Evolutionary conservation across 2,329 filamentous ascomycete genomes (phyloP), one percentile per base, ranked within the genome.

Genomic region (Rhinocladiella mackenziei): DNA sequence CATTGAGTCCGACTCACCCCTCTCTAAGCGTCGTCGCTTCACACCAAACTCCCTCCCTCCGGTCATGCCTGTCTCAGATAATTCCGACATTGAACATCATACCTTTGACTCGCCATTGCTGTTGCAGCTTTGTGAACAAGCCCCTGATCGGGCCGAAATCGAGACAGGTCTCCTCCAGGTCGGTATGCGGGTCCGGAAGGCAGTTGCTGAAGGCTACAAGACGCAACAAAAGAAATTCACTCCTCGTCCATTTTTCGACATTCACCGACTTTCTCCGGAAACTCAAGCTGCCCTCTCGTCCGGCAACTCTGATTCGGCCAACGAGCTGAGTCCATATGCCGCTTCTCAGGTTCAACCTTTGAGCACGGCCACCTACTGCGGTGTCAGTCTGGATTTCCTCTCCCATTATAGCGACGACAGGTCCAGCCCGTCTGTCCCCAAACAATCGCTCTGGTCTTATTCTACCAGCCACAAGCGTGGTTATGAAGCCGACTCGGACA

Each of bases 151-250:
- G 69, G 66, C 20, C 56, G 52, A 56, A 32, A 54, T 94, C 22
- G 87, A 95, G 65, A 76, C 89, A 25, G 85, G 85, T 51, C 81
- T 97, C n/a, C 74, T 96, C 30, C 86, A 77, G 58, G 91, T 97
- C 53, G 91, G 91, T 58, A 96, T 96, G 89, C 83, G 91, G 17
- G 77, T 97, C 38, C 84, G 91, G 62, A 97, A 97, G 70, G 86
- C 86, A 8, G 85, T 97, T 5, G 84, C 88, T 1, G 89, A 96
- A 63, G 91, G 91, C 48, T 96, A 96, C 75, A 94, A 94, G 71
- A 59, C 58, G 39, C 55, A 50, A 31, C 57, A 43, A 36, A 57
- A 53, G 45, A 53, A 54, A 38, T 57, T 57, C 41, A 57, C 55
- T 9, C 55, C 55, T 19, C 51, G 53, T 23, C 55, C 55, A 11